Evolutionary conservation across 208 protist genomes (phyloP).

Genomic region (Naegleria fowleri): DNA sequence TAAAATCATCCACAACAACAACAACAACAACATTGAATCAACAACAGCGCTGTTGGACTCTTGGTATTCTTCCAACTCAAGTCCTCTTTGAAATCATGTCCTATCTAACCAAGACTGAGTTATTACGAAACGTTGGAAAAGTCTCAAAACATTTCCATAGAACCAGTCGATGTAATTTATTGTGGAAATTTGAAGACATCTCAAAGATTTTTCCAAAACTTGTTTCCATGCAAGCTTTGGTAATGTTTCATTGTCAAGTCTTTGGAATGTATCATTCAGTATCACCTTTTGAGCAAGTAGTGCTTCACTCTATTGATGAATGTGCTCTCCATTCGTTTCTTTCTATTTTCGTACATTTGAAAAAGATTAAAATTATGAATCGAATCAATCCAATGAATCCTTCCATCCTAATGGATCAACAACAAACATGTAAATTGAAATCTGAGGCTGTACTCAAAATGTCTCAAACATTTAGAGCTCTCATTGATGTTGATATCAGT

Average conservation of each 20-base stretch:
- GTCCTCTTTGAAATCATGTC: not conserved
- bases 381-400: not conserved
- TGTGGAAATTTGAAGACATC: not conserved
- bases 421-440: not conserved
- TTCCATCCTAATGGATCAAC: not conserved
- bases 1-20: not conserved
- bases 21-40: not conserved
- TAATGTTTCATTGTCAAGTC: not conserved
- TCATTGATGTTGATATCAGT: not conserved
- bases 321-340: not conserved
- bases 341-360: not conserved
- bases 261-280: not conserved
- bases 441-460: not conserved
- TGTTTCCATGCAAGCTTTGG: not conserved
- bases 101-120: not conserved
- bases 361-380: not conserved
- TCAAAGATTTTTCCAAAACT: not conserved
- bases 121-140: not conserved
- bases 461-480: not conserved
- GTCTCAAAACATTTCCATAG: not conserved
- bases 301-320: not conserved
- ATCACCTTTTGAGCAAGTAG: not conserved
- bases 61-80: not conserved
- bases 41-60: not conserved
- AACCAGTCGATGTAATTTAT: not conserved